These are phyloP conservation scores for Chrysoporthe austroafricana DNA, from an alignment of 2,329 filamentous ascomycete species.

Conservation along the genomic window DNA sequence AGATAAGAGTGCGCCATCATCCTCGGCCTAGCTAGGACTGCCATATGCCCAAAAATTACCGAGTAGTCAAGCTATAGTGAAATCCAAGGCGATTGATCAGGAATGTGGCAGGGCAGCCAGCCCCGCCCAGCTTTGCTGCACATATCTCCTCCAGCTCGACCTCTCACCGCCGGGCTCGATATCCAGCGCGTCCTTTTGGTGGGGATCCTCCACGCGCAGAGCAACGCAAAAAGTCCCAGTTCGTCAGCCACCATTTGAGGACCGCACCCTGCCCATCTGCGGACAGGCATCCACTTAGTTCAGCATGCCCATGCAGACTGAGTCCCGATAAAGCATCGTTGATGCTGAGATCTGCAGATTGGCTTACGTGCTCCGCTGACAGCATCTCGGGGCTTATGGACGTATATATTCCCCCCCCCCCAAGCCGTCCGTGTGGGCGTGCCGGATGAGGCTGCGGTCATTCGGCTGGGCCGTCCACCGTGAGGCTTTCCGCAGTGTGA, in stretches of 20 bases:
- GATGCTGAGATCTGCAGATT: not conserved
- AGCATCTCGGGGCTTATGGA: not conserved
- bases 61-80: not conserved
- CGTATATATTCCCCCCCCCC: not conserved
- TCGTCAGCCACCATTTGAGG: too few species aligned
- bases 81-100: not conserved
- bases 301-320: not conserved
- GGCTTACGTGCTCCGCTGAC: slow-evolving; percentile 6
- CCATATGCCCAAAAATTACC: too few species aligned
- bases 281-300: not conserved
- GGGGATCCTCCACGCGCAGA: too few species aligned
- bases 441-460: slow-evolving; percentile 1
- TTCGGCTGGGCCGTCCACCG: not conserved
- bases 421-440: not conserved
- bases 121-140: not conserved
- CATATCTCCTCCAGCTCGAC: not conserved
- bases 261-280: too few species aligned
- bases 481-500: not conserved
- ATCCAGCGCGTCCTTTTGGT: too few species aligned
- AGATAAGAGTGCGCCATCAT: too few species aligned
- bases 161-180: not conserved
- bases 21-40: too few species aligned
- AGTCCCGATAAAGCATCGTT: not conserved
- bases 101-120: not conserved
- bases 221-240: too few species aligned